Base-by-base conservation (phyloP, 2,329 filamentous ascomycete genomes). In the Chaetomium sp. region DNA sequence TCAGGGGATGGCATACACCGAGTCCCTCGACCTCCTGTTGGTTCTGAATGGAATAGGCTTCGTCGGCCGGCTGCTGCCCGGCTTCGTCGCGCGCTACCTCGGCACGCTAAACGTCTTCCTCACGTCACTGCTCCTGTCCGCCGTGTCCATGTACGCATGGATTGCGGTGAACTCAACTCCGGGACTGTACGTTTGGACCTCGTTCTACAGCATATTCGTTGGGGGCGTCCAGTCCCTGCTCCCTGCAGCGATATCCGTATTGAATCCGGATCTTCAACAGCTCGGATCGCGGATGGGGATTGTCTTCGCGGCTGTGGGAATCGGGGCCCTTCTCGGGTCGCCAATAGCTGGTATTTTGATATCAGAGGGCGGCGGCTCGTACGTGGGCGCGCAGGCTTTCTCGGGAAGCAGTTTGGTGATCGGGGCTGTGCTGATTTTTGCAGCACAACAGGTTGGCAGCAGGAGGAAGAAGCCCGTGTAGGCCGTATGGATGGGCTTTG, bases 11-110 rank as follows among this genome's bases (percentile, higher is more conserved):
- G 23, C 45, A 4, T 59, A 58, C 25, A 57, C 71, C 2, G 74
- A 74, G 54, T 71, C 72, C 4, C 70, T 74, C 2, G 65, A 71
- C 21, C 70, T 77, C 53, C 65, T 77, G 42, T 73, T 78, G 58
- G 70, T 77, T 25, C 69, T 78, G 67, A 78, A 78, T 66, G 76
- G 74, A 4, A 73, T 71, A 2, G 76, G 74, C 3, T 60, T 77
- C 25, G 67, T 74, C 27, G 75, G 75, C 62, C 75, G 76, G 21
- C 66, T 77, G 9, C 63, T 76, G 53, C 70, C 73, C 2, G 74
- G 75, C 0, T 63, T 77, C 10, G 61, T 76, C 21, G 73, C 75
- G 2, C 75, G 76, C 65, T 72, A 74, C 25, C 64, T 76, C 42
- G 76, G 76, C 0, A 72, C 73, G 13, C 66, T 77, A 12, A 78